Conservation (phyloP, 2,329 filamentous ascomycete species). For the Clonostachys rhizophaga region DNA sequence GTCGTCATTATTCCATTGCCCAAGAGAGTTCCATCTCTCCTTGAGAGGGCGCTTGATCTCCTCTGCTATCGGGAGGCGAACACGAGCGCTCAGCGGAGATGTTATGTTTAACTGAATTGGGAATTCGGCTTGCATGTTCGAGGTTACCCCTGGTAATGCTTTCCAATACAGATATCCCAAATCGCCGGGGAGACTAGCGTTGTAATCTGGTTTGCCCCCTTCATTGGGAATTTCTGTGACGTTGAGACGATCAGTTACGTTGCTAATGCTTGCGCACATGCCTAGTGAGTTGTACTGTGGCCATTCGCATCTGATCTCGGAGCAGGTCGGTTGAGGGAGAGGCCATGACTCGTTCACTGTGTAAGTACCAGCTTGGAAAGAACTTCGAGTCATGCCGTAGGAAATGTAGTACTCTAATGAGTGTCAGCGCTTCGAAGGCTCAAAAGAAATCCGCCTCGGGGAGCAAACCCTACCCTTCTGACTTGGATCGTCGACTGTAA, state of each 20-base stretch:
- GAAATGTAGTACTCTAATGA: not conserved
- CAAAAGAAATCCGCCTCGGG: too few species aligned
- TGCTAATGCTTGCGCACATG: slow-evolving; percentile 1
- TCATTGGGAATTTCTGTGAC: not conserved
- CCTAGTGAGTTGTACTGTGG: slow-evolving; percentile 1
- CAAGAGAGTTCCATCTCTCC: slow-evolving; percentile 1
- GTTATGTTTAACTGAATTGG: not conserved
- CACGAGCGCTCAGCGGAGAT: not conserved
- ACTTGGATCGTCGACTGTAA: too few species aligned
- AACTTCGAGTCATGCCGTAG: not conserved
- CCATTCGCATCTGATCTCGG: slow-evolving; percentile 1
- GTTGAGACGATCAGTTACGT: slow-evolving; percentile 1
- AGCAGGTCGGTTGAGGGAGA: not conserved
- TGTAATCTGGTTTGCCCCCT: too few species aligned
- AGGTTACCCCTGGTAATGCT: too few species aligned
- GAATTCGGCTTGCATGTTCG: too few species aligned
- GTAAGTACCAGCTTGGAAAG: slow-evolving; percentile 1
- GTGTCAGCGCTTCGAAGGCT: too few species aligned
- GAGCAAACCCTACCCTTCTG: too few species aligned
- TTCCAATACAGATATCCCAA: too few species aligned
- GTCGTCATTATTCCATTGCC: not conserved
- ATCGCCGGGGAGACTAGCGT: too few species aligned
- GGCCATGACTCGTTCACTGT: slow-evolving; percentile 1
- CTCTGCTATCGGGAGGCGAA: too few species aligned
- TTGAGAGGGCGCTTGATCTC: not conserved